Conservation (phyloP, 2,329 filamentous ascomycete genomes). For the Harringtonia aguacate region DNA sequence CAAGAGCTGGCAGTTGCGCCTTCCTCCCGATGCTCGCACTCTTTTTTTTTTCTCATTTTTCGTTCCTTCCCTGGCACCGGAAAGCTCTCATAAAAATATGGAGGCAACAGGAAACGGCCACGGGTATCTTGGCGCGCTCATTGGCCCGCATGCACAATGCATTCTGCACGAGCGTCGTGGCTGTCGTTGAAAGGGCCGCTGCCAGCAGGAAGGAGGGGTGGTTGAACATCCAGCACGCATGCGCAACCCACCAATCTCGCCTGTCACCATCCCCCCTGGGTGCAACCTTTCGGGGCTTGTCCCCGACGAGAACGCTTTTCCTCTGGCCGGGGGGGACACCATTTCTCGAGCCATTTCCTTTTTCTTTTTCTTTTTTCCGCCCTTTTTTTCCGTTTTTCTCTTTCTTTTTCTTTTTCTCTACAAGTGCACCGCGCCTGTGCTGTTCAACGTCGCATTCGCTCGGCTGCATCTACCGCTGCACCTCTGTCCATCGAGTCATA, state of each 20-base stretch:
- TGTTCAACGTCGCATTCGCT: too few species aligned
- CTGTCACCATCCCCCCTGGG: neutral
- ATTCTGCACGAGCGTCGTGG: conserved; percentile 36
- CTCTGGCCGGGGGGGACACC: neutral
- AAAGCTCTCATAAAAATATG: neutral
- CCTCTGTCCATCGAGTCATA: neutral
- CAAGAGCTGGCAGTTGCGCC: neutral
- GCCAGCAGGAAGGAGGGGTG: conserved; percentile 2
- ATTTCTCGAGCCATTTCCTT: neutral
- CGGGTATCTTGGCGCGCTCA: conserved; percentile 3
- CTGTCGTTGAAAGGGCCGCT: conserved; percentile 30
- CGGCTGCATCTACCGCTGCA: too few species aligned
- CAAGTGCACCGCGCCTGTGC: neutral
- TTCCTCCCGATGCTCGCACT: neutral
- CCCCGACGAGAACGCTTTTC: neutral
- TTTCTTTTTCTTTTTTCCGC: too few species aligned
- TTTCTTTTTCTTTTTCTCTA: neutral
- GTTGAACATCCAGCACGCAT: neutral
- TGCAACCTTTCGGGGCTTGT: neutral
- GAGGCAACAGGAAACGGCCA: conserved; percentile 3
- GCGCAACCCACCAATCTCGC: neutral
- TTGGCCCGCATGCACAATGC: conserved; percentile 13
- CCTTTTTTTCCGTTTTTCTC: neutral
- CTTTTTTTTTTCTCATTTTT: neutral
- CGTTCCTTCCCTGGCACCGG: neutral